phyloP scores from a whole-genome alignment of 192 early-diverging fungal species.

The Coemansia sp. region DNA sequence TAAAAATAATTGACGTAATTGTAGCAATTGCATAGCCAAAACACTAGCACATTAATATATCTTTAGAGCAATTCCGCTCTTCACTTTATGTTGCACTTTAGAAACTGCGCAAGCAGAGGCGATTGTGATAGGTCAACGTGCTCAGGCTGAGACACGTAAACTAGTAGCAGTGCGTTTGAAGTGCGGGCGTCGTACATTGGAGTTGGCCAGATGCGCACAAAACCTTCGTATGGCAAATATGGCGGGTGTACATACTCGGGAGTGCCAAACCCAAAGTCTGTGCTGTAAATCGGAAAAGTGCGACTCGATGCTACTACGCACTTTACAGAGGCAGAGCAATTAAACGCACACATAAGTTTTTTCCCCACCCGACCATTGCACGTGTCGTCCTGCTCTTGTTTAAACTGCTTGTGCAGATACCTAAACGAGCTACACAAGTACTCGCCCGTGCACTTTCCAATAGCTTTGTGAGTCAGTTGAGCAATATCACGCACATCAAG shows the following conservation, averaged over 20 bases:
- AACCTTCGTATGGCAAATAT: conserved; percentile 46
- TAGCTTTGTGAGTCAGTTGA: conserved; percentile 18
- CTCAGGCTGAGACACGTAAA: conserved; percentile 44
- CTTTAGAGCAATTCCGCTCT: too few species aligned
- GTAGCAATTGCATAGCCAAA: too few species aligned
- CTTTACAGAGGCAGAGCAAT: conserved; percentile 22
- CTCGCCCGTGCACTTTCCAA: conserved; percentile 12
- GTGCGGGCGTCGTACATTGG: conserved; percentile 13
- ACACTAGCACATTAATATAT: too few species aligned
- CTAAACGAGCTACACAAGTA: conserved; percentile 40
- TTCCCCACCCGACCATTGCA: conserved; percentile 1
- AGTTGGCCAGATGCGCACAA: conserved; percentile 48
- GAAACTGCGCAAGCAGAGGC: conserved; percentile 25
- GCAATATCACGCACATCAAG: conserved; percentile 24
- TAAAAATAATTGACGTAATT: too few species aligned
- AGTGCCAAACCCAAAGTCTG: conserved; percentile 46
- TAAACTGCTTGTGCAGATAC: conserved; percentile 22
- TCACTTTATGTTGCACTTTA: too few species aligned
- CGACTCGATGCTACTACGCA: conserved; percentile 43
- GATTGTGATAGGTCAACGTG: conserved; percentile 33
- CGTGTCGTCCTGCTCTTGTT: conserved; percentile 22
- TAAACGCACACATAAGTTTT: conserved; percentile 32
- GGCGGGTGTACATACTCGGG: conserved; percentile 48
- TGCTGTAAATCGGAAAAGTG: conserved; percentile 47
- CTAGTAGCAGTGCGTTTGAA: conserved; percentile 21